A percentile compares a stretch with the other conserved stretches of the same genome.
Conservation (phyloP, 257 asterid genomes). For the Phtheirospermum japonicum region DNA sequence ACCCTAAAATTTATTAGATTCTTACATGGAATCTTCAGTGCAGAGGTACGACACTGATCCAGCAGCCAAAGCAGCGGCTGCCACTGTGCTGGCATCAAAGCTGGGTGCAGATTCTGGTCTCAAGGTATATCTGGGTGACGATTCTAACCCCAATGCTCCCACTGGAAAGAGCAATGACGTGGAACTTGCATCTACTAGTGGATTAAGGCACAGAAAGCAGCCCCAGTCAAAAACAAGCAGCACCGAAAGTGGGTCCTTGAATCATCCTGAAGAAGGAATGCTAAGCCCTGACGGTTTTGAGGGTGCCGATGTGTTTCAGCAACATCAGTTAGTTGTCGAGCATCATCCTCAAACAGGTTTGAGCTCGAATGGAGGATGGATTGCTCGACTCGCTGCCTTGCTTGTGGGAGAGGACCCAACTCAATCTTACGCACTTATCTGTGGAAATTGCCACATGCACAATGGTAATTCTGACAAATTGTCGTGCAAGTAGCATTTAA, state of each 20-base stretch:
- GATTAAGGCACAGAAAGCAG: slow-evolving; percentile 61
- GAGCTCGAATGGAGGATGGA: slow-evolving; percentile 60
- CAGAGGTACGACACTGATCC: slow-evolving; percentile 90
- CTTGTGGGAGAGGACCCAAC: slow-evolving; percentile 87
- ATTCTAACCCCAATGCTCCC: slow-evolving; percentile 36
- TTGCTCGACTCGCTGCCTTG: slow-evolving; percentile 76
- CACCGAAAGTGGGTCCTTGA: slow-evolving; percentile 27
- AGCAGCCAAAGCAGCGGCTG: slow-evolving; percentile 88
- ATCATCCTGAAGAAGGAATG: slow-evolving; percentile 40
- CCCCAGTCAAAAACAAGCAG: slow-evolving; percentile 32
- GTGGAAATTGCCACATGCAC: slow-evolving; percentile 81
- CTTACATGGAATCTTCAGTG: slow-evolving; percentile 32
- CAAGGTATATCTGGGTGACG: slow-evolving; percentile 55
- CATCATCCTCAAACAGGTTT: slow-evolving; percentile 48
- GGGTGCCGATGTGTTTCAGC: slow-evolving; percentile 36
- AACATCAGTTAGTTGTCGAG: slow-evolving; percentile 58
- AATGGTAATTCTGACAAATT: slow-evolving; percentile 44
- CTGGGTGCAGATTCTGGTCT: slow-evolving; percentile 73
- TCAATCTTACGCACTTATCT: slow-evolving; percentile 71
- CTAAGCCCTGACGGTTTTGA: slow-evolving; percentile 31
- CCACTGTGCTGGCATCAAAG: slow-evolving; percentile 75
- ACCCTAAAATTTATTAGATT: slow-evolving; percentile 14
- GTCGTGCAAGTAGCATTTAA: not conserved
- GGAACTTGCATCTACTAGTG: slow-evolving; percentile 44
- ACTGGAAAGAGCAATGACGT: slow-evolving; percentile 57